Evolutionary conservation across 1,139 yeast species (phyloP), one percentile per base, ranked within the genome.

Genomic region (Candida glucosophila): DNA sequence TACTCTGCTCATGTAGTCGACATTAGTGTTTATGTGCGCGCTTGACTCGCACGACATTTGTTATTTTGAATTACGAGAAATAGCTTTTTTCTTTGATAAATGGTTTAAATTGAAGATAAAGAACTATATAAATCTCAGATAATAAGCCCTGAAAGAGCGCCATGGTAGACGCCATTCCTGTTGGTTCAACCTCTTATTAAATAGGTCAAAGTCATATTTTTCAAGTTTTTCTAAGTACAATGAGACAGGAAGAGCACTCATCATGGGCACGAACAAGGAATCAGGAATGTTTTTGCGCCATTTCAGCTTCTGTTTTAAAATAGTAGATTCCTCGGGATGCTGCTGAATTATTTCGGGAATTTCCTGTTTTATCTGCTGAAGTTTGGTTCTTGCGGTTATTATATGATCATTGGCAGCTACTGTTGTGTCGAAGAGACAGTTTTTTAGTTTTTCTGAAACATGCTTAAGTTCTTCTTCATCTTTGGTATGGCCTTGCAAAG

Each of bases 321-420:
- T 35, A 14, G 57, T 37, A n/a, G 41, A 34, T 29, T 61, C 63
- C 2, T 43, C 23, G 2, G 52, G 37, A 10, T 51, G 42, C 3
- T 37, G 32, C 1, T 22, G 24, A 3, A 63, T 49, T 2, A 59
- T 34, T 3, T 45, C 40, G 5, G 35, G 22, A 12, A 69, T 58
- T 15, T 58, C 59, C 2, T 37, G 36, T 29, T 54, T 56, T 11
- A 67, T 46, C 24, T 56, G 47, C 1, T 40, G 31, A 12, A 79
- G 47, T 39, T 79, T 73, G 10, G 59, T 48, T 28, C 79, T 55
- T 1, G 93, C 88, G 1, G 86, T 60, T 5, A 82, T 49, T 10
- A 83, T 49, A 47, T 83, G 94, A 47, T 83, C 95, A 51, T 83
- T 82, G 2, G 94, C 92, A 2, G 69, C 55, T 2, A 78, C 69